These are phyloP conservation scores for Samsoniella hepiali DNA, from an alignment of 2,329 filamentous ascomycete species.

Conservation along the genomic window DNA sequence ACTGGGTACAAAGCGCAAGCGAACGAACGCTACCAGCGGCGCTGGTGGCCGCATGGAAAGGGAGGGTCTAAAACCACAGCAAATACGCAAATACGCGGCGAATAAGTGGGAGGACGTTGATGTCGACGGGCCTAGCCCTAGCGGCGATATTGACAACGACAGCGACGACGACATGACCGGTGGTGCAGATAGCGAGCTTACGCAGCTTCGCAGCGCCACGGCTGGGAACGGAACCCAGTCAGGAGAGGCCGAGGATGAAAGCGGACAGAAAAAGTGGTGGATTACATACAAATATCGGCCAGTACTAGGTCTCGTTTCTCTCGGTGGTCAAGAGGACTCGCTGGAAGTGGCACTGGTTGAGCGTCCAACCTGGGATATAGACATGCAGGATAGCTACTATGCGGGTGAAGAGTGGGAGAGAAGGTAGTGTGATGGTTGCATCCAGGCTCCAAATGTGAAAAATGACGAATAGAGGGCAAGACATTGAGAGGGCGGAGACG, in stretches of 20 bases:
- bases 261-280: conserved; percentile 55
- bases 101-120: conserved; percentile 40
- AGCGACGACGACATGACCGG: conserved; percentile 39
- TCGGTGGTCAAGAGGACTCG: conserved; percentile 38
- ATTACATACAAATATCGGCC: conserved; percentile 90
- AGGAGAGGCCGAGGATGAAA: conserved; percentile 21
- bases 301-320: conserved; percentile 70
- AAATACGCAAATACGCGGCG: conserved; percentile 40
- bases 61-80: conserved; percentile 43
- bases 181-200: conserved; percentile 32
- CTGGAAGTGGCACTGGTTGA: conserved; percentile 87
- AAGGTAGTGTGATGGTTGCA: conserved; percentile 19
- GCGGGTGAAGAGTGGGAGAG: conserved; percentile 53
- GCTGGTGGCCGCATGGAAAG: conserved; percentile 52
- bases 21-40: conserved; percentile 45
- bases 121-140: conserved; percentile 37
- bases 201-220: conserved; percentile 31
- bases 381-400: conserved; percentile 69
- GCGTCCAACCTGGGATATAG: conserved; percentile 78
- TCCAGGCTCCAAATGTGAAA: neutral
- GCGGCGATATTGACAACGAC: conserved; percentile 33
- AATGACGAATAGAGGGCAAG: neutral
- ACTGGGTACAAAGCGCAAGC: conserved; percentile 53
- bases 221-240: conserved; percentile 23
- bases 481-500: neutral